Conservation (phyloP, 1,284 basidiomycete species). For the Apiotrichum porosum region DNA sequence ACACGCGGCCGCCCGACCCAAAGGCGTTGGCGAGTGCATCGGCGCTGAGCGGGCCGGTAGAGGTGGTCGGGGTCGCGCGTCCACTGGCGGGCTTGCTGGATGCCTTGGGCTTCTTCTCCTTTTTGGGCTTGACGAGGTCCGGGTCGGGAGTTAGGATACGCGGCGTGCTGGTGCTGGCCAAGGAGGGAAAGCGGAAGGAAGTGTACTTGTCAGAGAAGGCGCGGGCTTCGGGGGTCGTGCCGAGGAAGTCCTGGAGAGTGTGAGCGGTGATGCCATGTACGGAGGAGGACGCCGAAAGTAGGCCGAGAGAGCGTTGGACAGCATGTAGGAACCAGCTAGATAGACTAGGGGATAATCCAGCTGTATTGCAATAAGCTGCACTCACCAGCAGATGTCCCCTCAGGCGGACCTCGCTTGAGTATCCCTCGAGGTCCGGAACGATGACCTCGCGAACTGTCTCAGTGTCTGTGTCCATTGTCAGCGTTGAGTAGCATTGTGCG, state of each 20-base stretch:
- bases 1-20: constrained; percentile 32
- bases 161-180: constrained; percentile 13
- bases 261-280: background rate
- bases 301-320: background rate
- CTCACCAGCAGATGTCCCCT: constrained; percentile 38
- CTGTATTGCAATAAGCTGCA: background rate
- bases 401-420: constrained; percentile 31
- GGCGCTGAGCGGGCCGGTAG: background rate
- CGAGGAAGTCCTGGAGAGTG: constrained; percentile 41
- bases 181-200: constrained; percentile 32
- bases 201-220: constrained; percentile 39
- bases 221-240: constrained; percentile 31
- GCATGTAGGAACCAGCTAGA: no score
- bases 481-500: no score
- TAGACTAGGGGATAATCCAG: no score
- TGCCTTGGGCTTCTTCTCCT: constrained; percentile 3
- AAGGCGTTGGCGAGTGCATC: constrained; percentile 28
- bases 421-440: constrained; percentile 38
- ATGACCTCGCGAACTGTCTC: constrained; percentile 39
- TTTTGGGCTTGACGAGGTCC: constrained; percentile 6
- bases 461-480: constrained; percentile 34
- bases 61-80: background rate
- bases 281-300: background rate
- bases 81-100: background rate
- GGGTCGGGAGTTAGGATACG: background rate